These are phyloP conservation scores for Neocallimastix lanati DNA, from an alignment of 192 early-diverging fungal species.

Conservation along the genomic window DNA sequence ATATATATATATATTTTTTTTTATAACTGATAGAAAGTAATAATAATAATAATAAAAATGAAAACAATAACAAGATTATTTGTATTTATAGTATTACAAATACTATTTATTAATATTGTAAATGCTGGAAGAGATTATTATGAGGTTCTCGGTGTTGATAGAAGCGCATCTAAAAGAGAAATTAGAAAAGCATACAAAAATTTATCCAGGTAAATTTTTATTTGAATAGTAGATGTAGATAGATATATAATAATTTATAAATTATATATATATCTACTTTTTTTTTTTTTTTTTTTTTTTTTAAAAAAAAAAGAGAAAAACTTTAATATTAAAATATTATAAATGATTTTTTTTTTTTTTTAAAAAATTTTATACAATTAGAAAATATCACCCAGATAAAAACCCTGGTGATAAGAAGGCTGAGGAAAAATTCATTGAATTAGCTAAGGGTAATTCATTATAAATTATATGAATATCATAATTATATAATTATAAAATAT, in stretches of 20 bases:
- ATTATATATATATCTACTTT: too few species aligned
- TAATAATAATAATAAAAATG: background rate
- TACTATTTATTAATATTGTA: constrained; percentile 10
- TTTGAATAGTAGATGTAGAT: too few species aligned
- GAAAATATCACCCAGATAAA: constrained; percentile 56
- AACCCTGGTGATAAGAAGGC: constrained; percentile 65
- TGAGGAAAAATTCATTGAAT: constrained; percentile 73
- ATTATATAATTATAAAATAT: too few species aligned
- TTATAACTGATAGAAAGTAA: background rate
- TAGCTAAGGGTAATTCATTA: constrained; percentile 44
- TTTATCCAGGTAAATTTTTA: constrained; percentile 59
- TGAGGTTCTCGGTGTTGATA: constrained; percentile 65
- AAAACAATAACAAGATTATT: background rate
- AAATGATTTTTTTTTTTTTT: too few species aligned
- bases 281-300: too few species aligned
- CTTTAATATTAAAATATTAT: too few species aligned
- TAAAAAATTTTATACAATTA: too few species aligned
- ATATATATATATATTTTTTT: too few species aligned
- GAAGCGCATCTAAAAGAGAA: constrained; percentile 55
- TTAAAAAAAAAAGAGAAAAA: too few species aligned
- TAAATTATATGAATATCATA: too few species aligned
- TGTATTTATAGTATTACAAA: background rate
- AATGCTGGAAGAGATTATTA: constrained; percentile 56
- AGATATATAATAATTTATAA: too few species aligned
- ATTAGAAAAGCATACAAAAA: constrained; percentile 91